phyloP scores from a whole-genome alignment of 345 rosid species.

The Leavenworthia alabamica region DNA sequence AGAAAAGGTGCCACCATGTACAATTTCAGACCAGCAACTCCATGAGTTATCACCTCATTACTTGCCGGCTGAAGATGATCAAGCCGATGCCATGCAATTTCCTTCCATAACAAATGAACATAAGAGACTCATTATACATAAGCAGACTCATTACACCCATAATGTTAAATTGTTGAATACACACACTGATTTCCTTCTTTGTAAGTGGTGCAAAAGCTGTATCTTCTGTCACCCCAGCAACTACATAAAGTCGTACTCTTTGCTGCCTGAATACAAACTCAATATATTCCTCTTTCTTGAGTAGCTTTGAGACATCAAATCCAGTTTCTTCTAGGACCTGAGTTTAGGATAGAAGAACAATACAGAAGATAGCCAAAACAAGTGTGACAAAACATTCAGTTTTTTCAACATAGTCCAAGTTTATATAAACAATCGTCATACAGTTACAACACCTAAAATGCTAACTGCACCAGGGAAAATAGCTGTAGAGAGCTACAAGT shows the following conservation, averaged over 20 bases:
- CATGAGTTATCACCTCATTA: conserved; percentile 76
- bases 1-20: conserved; percentile 97
- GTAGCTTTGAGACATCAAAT: conserved; percentile 75
- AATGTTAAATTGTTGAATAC: conserved; percentile 20
- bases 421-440: conserved; percentile 8
- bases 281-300: conserved; percentile 72
- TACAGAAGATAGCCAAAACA: background rate
- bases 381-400: too few relatives aligned
- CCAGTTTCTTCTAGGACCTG: conserved; percentile 98
- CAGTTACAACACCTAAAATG: background rate
- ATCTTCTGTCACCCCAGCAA: conserved; percentile 85
- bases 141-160: conserved; percentile 6
- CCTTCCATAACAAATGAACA: conserved; percentile 4
- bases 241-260: conserved; percentile 86
- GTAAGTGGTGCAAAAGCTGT: conserved; percentile 94
- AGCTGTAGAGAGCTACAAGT: conserved; percentile 1
- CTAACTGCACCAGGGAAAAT: background rate
- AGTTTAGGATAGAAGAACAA: conserved; percentile 11
- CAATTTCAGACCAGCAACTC: conserved; percentile 79
- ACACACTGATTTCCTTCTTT: conserved; percentile 97
- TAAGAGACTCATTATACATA: conserved; percentile 9
- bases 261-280: conserved; percentile 90
- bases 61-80: conserved; percentile 83
- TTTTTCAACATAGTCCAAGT: background rate
- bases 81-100: conserved; percentile 76